Evolutionary conservation across 164 flowering plant genomes (phyloP).

Genomic region (Aristolochia californica): DNA sequence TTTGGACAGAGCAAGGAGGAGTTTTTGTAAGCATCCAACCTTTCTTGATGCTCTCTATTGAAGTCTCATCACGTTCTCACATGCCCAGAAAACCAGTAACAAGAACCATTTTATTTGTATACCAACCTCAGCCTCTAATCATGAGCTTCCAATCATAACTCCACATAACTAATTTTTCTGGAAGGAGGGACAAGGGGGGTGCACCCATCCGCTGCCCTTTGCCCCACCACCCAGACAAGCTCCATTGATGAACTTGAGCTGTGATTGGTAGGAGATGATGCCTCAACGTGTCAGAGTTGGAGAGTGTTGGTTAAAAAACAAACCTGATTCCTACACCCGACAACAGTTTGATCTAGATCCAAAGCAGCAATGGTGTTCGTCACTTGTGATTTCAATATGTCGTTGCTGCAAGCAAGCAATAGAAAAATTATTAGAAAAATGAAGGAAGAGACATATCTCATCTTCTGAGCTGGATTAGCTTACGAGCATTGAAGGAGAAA

Average conservation of each 20-base stretch:
- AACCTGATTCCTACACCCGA: too few species aligned
- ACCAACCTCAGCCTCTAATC: conserved; percentile 1
- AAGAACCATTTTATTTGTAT: conserved; percentile 4
- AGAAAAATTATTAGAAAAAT: neutral
- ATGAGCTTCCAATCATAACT: conserved; percentile 11
- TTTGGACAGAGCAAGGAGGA: neutral
- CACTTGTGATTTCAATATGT: too few species aligned
- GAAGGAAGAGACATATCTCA: too few species aligned
- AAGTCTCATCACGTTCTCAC: conserved; percentile 12
- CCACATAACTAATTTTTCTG: neutral
- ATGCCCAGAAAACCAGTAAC: conserved; percentile 6
- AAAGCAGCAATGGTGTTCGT: too few species aligned
- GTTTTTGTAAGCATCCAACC: conserved; percentile 2
- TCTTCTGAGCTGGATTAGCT: conserved; percentile 1
- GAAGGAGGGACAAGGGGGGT: neutral
- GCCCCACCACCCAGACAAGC: too few species aligned
- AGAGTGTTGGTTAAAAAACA: too few species aligned
- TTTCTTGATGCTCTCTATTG: conserved; percentile 3
- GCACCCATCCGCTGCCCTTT: neutral
- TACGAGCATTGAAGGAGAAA: neutral
- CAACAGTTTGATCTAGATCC: too few species aligned
- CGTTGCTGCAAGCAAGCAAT: neutral
- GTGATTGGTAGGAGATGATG: too few species aligned
- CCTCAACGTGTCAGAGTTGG: too few species aligned
- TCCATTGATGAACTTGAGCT: too few species aligned